Evolutionary conservation across 345 rosid genomes (phyloP).

Genomic region (Combretum micranthum): DNA sequence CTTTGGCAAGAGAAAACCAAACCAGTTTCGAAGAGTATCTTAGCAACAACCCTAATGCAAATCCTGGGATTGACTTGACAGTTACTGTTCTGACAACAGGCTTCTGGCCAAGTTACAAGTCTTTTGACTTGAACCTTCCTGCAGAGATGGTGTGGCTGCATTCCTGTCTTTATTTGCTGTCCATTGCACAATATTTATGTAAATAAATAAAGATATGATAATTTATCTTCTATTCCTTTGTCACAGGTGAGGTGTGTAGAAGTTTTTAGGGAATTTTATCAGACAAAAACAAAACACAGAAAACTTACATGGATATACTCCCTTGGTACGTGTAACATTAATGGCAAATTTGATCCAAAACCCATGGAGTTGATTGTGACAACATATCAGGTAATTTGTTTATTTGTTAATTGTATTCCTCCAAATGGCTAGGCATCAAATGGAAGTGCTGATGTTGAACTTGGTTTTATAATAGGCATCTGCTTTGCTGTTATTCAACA

Average conservation of each 20-base stretch:
- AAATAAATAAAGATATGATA: background rate
- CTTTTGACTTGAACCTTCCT: conserved; percentile 62
- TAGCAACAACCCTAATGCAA: conserved; percentile 29
- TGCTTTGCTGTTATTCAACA: conserved; percentile 52
- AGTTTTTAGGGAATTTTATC: conserved; percentile 61
- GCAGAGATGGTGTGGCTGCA: conserved; percentile 46
- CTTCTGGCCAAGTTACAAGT: conserved; percentile 75
- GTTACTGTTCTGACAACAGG: conserved; percentile 74
- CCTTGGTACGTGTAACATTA: conserved; percentile 51
- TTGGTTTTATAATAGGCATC: conserved; percentile 36
- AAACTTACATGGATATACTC: conserved; percentile 73
- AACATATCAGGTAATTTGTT: conserved; percentile 46
- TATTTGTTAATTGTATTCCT: background rate
- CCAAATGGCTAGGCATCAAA: background rate
- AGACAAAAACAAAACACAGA: conserved; percentile 46
- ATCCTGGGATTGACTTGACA: conserved; percentile 54
- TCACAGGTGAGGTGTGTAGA: conserved; percentile 51
- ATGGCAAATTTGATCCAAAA: conserved; percentile 57
- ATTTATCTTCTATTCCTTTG: background rate
- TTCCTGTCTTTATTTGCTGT: background rate
- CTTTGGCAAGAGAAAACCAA: conserved; percentile 68
- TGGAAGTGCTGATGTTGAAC: background rate
- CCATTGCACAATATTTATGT: background rate
- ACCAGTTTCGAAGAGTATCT: conserved; percentile 53
- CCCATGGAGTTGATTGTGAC: conserved; percentile 55